phyloP scores from a whole-genome alignment of 192 early-diverging fungal genomes.

The Chytriomyces sp. region DNA sequence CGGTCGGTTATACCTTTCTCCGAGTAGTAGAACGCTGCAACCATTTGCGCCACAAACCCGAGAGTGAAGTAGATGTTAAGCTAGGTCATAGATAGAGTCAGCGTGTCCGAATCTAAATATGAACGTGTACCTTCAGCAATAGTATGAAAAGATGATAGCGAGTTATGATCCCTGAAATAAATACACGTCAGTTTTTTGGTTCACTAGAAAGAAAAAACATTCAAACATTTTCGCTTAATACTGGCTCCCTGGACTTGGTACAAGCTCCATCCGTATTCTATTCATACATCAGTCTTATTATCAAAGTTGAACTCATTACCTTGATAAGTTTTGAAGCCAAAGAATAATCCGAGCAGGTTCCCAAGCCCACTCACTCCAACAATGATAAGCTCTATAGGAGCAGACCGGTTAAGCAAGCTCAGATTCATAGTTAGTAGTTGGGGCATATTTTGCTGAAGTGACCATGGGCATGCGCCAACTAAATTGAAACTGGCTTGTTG shows the following conservation, averaged over 20 bases:
- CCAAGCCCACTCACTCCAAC: slow-evolving; percentile 14
- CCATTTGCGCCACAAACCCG: slow-evolving; percentile 26
- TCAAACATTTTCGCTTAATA: slow-evolving; percentile 23
- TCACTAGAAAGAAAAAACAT: background rate
- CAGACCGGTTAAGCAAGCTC: background rate
- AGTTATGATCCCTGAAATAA: slow-evolving; percentile 15
- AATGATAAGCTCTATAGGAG: slow-evolving; percentile 9
- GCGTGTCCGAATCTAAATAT: no score
- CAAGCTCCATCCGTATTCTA: slow-evolving; percentile 28
- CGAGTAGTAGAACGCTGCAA: slow-evolving; percentile 26
- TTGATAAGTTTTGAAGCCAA: slow-evolving; percentile 26
- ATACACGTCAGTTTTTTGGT: background rate
- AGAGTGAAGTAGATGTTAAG: slow-evolving; percentile 30
- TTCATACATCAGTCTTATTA: background rate
- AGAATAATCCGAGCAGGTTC: slow-evolving; percentile 3
- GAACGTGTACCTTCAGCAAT: slow-evolving; percentile 14
- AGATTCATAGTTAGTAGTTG: background rate
- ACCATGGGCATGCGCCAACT: slow-evolving; percentile 10
- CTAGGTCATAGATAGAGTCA: no score
- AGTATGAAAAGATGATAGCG: slow-evolving; percentile 31
- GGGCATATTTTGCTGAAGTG: background rate
- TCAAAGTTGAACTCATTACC: background rate
- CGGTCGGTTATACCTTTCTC: slow-evolving; percentile 14
- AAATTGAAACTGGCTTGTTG: background rate
- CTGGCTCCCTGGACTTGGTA: slow-evolving; percentile 28